Percentiles rank a stretch among this genome's conserved stretches.
Conservation (phyloP, 805 yeast genomes). For the Ogataea degrootiae region DNA sequence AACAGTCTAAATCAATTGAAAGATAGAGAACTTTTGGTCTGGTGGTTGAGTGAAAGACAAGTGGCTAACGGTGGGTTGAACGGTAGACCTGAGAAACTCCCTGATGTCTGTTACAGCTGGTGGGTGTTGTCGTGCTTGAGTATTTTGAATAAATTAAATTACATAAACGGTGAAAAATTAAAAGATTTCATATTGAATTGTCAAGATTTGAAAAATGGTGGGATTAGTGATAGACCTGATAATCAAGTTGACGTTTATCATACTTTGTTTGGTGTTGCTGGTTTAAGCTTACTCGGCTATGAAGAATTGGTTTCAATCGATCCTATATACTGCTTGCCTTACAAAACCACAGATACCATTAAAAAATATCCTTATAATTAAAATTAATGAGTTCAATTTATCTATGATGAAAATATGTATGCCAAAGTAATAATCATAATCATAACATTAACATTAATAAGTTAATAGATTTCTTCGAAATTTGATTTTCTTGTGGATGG, state of each 20-base stretch:
- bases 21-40: conserved; percentile 48
- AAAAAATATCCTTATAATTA: conserved; percentile 24
- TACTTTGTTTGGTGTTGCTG: conserved; percentile 86
- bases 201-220: conserved; percentile 79
- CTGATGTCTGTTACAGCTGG: conserved; percentile 98
- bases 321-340: conserved; percentile 85
- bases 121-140: conserved; percentile 85
- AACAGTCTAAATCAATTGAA: conserved; percentile 45
- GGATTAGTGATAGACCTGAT: conserved; percentile 87
- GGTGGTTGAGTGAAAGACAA: conserved; percentile 94
- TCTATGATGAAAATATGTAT: background rate
- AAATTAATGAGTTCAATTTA: background rate
- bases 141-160: conserved; percentile 59
- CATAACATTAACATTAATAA: no score
- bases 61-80: conserved; percentile 84
- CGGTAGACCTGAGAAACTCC: conserved; percentile 92
- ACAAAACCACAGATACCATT: conserved; percentile 32
- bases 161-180: conserved; percentile 70
- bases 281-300: conserved; percentile 69
- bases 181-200: conserved; percentile 64
- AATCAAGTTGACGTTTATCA: conserved; percentile 92
- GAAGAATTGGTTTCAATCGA: conserved; percentile 61
- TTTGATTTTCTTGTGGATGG: conserved; percentile 54
- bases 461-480: conserved; percentile 39
- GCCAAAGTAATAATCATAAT: background rate